phyloP scores from a whole-genome alignment of 1,284 basidiomycete species.

The Cystobasidium slooffiae region DNA sequence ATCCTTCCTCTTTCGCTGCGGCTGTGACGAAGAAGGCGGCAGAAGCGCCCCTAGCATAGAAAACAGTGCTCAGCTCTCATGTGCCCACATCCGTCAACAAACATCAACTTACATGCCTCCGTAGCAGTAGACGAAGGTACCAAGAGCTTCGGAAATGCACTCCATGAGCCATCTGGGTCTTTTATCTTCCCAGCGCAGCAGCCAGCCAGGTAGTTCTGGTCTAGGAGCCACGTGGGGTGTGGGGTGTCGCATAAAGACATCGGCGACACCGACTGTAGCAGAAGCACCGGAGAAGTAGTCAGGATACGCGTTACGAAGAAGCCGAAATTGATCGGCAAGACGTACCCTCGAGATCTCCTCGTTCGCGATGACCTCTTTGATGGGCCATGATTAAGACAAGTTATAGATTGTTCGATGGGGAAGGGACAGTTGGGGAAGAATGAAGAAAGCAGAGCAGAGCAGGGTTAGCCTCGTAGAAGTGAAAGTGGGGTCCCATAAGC shows the following conservation, averaged over 20 bases:
- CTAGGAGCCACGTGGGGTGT: conserved; percentile 35
- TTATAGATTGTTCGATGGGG: neutral
- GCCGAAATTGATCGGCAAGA: no score
- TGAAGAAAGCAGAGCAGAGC: conserved; percentile 3
- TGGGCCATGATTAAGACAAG: conserved; percentile 15
- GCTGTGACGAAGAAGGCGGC: conserved; percentile 47
- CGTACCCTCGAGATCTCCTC: conserved; percentile 33
- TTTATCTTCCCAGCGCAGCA: conserved; percentile 42
- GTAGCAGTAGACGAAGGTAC: conserved; percentile 48
- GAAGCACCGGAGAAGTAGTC: neutral
- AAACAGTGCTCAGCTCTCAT: no score
- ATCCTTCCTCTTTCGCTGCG: conserved; percentile 42
- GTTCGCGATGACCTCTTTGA: conserved; percentile 32
- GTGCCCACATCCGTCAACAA: no score
- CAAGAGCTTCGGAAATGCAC: conserved; percentile 45
- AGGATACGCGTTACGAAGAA: neutral
- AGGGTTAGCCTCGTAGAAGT: neutral
- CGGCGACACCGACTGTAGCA: conserved; percentile 36
- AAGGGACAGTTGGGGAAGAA: neutral
- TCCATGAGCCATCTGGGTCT: conserved; percentile 48
- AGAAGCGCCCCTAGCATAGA: no score
- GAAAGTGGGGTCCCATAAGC: neutral
- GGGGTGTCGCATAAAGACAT: conserved; percentile 31
- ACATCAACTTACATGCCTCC: conserved; percentile 42
- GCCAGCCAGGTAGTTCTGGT: conserved; percentile 29